Base-by-base conservation (phyloP, 2,329 filamentous ascomycete species). In the Cordyceps javanica region DNA sequence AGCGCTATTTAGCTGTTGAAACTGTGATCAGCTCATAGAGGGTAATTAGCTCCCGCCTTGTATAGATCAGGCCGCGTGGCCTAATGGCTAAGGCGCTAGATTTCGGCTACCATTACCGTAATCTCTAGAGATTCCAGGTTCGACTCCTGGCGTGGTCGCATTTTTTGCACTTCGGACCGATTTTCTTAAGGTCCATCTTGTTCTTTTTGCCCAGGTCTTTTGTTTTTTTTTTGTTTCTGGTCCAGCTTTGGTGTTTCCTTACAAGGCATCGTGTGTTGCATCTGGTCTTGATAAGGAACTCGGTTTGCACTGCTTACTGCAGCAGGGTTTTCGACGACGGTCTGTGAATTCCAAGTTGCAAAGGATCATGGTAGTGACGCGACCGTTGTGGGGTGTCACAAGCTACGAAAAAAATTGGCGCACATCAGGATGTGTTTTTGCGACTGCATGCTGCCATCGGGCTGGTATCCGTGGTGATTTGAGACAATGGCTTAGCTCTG, bases 1-100 rank as follows among this genome's bases (percentile, higher is more conserved):
- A 21, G 8, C 7, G 38, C 38, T 11, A 5, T 5, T 9, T 21
- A 9, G 5, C 26, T 7, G 4, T n/a, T 21, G 44, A 14, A 3
- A 16, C 1, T 16, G 23, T 11, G 41, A 38, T 10, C 1, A 45
- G 48, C 25, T 45, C 41, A 54, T 58, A 49, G 36, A 25, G 26
- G 11, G 25, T 30, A 46, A 59, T 58, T 46, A 58, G 48, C 11
- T 2, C 10, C 16, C 10, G 2, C 6, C 6, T 10, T 3, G 1
- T 13, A 49, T 44, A 5, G 14, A 59, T 30, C 62, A 69, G 72
- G 53, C 72, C 72, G 72, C 72, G 70, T 74, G 70, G 72, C 72
- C 69, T 70, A 73, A 74, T 73, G 72, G 72, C 62, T 73, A 74
- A 70, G 69, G 72, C 72, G 72, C 68, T 69, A 73, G 71, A 73